A percentile compares a stretch with the other conserved stretches of the same genome.
Evolutionary conservation across 129 eudicot genomes (phyloP).

Genomic region (Kitagawia praeruptora): DNA sequence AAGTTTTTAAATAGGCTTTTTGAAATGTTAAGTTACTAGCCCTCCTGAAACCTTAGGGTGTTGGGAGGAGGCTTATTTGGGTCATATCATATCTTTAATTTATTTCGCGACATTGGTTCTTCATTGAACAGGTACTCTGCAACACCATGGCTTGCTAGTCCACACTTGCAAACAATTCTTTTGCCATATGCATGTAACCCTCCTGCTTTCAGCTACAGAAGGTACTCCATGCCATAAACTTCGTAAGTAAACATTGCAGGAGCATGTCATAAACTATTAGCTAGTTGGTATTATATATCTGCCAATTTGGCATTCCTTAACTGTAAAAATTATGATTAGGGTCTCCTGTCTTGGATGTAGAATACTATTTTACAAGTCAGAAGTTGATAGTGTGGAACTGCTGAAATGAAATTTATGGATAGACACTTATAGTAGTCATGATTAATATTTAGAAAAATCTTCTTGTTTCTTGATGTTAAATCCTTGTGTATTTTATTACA

Average conservation of each 20-base stretch:
- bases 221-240: slow-evolving; percentile 29
- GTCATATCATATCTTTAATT: background rate
- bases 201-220: slow-evolving; percentile 53
- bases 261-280: background rate
- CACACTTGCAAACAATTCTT: slow-evolving; percentile 62
- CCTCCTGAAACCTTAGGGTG: too few relatives aligned
- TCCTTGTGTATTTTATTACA: slow-evolving; percentile 19
- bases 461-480: background rate
- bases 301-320: background rate
- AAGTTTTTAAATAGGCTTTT: slow-evolving; percentile 3
- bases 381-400: background rate
- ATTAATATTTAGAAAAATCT: background rate
- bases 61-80: too few relatives aligned
- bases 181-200: slow-evolving; percentile 61
- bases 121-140: slow-evolving; percentile 47
- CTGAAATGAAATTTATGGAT: background rate
- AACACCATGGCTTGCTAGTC: slow-evolving; percentile 84
- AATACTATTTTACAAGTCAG: background rate
- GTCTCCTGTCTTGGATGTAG: background rate
- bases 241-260: background rate
- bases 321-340: background rate
- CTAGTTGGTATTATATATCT: background rate
- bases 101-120: background rate
- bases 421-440: background rate
- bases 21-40: background rate